phyloP scores from a whole-genome alignment of 805 yeast species.

The Metschnikowia kofuensis region DNA sequence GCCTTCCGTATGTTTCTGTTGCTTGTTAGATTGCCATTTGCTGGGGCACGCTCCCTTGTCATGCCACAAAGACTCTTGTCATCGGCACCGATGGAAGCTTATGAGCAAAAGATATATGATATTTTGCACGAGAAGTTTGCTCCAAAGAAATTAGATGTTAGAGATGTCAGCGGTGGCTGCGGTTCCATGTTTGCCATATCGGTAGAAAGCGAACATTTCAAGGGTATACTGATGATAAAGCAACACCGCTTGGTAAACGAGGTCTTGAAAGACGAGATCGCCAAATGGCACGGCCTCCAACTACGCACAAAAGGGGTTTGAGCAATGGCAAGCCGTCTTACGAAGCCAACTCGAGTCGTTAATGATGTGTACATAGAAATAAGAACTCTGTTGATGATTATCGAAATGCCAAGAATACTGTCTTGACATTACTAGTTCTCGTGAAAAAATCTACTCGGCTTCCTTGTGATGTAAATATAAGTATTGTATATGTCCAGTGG shows the following conservation, averaged over 20 bases:
- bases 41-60: background rate
- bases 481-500: slow-evolving; percentile 3
- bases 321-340: background rate
- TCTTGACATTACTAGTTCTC: too few species aligned
- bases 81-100: slow-evolving; percentile 44
- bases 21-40: background rate
- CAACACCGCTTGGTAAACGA: slow-evolving; percentile 91
- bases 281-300: slow-evolving; percentile 94
- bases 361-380: slow-evolving; percentile 2
- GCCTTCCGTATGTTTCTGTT: background rate
- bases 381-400: too few species aligned
- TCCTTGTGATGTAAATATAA: background rate
- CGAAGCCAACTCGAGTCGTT: background rate
- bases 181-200: slow-evolving; percentile 96
- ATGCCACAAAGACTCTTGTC: slow-evolving; percentile 9
- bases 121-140: slow-evolving; percentile 52
- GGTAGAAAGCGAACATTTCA: slow-evolving; percentile 69
- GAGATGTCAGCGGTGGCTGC: slow-evolving; percentile 90
- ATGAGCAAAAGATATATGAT: slow-evolving; percentile 61
- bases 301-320: slow-evolving; percentile 61
- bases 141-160: slow-evolving; percentile 65
- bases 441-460: background rate
- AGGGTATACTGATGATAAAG: slow-evolving; percentile 79
- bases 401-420: too few species aligned
- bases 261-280: slow-evolving; percentile 76